These are phyloP conservation scores for Psophocarpus tetragonolobus DNA, from an alignment of 306 rosid genomes.

Conservation along the genomic window DNA sequence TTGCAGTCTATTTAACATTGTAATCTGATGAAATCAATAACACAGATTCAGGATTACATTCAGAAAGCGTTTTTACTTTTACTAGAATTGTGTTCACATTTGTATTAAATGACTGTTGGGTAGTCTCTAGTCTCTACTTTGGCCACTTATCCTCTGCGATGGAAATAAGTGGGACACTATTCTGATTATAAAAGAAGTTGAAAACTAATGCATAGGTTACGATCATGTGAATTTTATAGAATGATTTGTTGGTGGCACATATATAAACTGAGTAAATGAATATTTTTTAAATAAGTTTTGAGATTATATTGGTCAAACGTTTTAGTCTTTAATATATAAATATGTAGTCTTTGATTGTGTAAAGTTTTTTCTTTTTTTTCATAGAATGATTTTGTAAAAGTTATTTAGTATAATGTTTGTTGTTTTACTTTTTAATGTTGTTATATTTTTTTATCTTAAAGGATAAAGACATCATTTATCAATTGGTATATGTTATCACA, in stretches of 20 bases:
- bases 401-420: too few species aligned
- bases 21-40: too few species aligned
- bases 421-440: too few species aligned
- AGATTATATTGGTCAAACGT: not conserved
- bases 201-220: conserved; percentile 26
- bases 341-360: not conserved
- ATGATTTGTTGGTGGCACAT: not conserved
- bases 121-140: not conserved
- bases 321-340: not conserved
- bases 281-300: not conserved
- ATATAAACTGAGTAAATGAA: not conserved
- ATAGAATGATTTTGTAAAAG: not conserved
- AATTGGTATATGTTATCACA: too few species aligned
- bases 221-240: not conserved
- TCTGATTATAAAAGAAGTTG: not conserved
- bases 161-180: not conserved
- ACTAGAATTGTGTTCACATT: too few species aligned
- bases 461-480: too few species aligned
- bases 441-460: too few species aligned
- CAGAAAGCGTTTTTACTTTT: too few species aligned
- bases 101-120: too few species aligned
- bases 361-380: too few species aligned
- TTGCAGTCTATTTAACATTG: too few species aligned
- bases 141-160: not conserved
- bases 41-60: too few species aligned